Evolutionary conservation across 208 protist genomes (phyloP).

Genomic region (Histomonas meleagridis): DNA sequence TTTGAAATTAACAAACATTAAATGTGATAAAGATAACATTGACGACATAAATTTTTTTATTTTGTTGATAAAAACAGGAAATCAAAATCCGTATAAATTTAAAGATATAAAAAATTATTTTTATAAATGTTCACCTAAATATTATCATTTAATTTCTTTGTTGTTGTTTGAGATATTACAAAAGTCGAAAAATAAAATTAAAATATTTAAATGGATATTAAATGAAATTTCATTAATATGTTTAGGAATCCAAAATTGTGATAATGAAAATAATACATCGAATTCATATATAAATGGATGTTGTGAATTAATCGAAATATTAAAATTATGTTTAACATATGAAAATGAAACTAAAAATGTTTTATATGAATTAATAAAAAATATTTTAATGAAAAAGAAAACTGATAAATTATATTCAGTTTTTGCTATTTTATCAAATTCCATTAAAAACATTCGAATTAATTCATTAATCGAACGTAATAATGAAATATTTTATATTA

Average conservation of each 20-base stretch:
- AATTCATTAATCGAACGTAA: not conserved
- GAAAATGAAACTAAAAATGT: not conserved
- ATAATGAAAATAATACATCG: not conserved
- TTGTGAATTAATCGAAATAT: not conserved
- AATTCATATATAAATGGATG: not conserved
- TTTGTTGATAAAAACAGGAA: no score
- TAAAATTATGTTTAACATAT: not conserved
- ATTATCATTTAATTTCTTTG: not conserved
- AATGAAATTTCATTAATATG: not conserved
- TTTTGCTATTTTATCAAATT: slow-evolving; percentile 27
- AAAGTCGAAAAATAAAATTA: not conserved
- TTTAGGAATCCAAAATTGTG: not conserved
- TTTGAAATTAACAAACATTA: not conserved
- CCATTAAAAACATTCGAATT: not conserved
- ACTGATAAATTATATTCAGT: not conserved
- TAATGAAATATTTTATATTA: not conserved
- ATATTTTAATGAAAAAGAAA: not conserved
- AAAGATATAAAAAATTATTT: not conserved
- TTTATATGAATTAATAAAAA: not conserved
- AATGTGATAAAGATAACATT: not conserved
- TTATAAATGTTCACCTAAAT: not conserved
- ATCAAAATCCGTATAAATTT: not conserved
- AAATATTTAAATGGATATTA: not conserved
- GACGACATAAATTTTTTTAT: not conserved
- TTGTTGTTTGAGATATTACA: not conserved